Evolutionary conservation across 768 basidiomycete species (phyloP).

Genomic region (Amanita muscaria): DNA sequence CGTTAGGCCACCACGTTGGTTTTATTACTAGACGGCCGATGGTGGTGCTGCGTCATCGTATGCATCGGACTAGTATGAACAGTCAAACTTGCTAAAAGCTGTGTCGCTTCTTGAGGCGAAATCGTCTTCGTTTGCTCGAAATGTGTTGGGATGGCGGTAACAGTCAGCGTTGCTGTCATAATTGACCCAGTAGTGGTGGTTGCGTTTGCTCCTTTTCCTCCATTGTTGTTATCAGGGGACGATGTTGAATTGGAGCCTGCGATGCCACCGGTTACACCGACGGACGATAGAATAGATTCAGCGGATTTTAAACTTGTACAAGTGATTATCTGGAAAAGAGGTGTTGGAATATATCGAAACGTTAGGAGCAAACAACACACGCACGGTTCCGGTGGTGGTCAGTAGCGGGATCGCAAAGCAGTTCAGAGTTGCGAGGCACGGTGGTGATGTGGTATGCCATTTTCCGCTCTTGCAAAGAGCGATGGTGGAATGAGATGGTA

Average conservation of each 20-base stretch:
- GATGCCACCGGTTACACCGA: slow-evolving; percentile 37
- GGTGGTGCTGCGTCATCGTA: neutral
- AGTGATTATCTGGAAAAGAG: slow-evolving; percentile 33
- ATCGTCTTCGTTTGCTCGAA: slow-evolving; percentile 30
- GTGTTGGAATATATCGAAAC: neutral
- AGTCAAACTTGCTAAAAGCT: slow-evolving; percentile 30
- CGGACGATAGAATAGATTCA: slow-evolving; percentile 33
- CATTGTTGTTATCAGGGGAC: slow-evolving; percentile 5
- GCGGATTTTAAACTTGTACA: slow-evolving; percentile 48
- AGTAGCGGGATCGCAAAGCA: slow-evolving; percentile 49
- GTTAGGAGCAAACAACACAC: slow-evolving; percentile 11
- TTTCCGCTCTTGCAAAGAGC: slow-evolving; percentile 32
- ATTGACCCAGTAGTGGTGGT: slow-evolving; percentile 5
- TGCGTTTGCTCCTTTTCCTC: neutral
- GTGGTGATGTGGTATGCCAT: slow-evolving; percentile 28
- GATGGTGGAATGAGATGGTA: slow-evolving; percentile 27
- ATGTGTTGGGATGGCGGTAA: slow-evolving; percentile 11
- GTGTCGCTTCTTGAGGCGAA: slow-evolving; percentile 32
- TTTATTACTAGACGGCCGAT: too few relatives aligned
- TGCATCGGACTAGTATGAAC: slow-evolving; percentile 12
- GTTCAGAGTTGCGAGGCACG: slow-evolving; percentile 26
- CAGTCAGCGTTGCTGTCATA: slow-evolving; percentile 24
- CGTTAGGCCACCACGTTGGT: too few relatives aligned
- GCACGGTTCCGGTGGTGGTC: slow-evolving; percentile 35
- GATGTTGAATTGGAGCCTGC: slow-evolving; percentile 19